Evolutionary conservation across 805 yeast genomes (phyloP).

Genomic region (Candida coquimbonensis): DNA sequence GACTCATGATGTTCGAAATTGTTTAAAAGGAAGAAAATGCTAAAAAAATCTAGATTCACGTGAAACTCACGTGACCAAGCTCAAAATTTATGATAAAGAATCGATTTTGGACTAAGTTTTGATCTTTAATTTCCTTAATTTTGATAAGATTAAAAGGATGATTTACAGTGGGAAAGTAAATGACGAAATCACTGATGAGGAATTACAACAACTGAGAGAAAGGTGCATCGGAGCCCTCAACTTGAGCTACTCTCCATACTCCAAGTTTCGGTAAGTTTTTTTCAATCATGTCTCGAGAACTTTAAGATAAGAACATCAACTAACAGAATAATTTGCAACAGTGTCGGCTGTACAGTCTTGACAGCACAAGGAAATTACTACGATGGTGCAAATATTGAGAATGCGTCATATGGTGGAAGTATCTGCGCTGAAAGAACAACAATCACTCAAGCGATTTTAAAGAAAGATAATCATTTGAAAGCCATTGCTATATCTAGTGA

Average conservation of each 20-base stretch:
- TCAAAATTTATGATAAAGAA: neutral
- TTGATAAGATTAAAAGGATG: neutral
- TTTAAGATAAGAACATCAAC: neutral
- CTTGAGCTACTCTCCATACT: constrained; percentile 42
- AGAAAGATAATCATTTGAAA: constrained; percentile 36
- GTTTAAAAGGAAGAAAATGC: too few species aligned
- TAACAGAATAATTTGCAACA: constrained; percentile 8
- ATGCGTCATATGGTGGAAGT: constrained; percentile 80
- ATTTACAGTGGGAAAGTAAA: neutral
- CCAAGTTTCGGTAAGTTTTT: constrained; percentile 24
- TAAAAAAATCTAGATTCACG: too few species aligned
- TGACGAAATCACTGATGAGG: constrained; percentile 14
- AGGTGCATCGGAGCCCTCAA: constrained; percentile 31
- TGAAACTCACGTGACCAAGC: neutral
- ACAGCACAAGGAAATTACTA: constrained; percentile 42
- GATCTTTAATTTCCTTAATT: too few species aligned
- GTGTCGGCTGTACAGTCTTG: constrained; percentile 78
- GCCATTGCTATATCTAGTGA: constrained; percentile 69
- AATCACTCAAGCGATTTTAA: constrained; percentile 45
- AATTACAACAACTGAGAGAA: constrained; percentile 22
- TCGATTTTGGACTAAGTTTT: neutral
- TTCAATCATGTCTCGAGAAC: neutral
- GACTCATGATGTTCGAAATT: too few species aligned
- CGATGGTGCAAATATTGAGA: constrained; percentile 85
- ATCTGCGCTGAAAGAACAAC: constrained; percentile 77